phyloP scores from a whole-genome alignment of 2,329 filamentous ascomycete species.

The Monosporascus sp. region DNA sequence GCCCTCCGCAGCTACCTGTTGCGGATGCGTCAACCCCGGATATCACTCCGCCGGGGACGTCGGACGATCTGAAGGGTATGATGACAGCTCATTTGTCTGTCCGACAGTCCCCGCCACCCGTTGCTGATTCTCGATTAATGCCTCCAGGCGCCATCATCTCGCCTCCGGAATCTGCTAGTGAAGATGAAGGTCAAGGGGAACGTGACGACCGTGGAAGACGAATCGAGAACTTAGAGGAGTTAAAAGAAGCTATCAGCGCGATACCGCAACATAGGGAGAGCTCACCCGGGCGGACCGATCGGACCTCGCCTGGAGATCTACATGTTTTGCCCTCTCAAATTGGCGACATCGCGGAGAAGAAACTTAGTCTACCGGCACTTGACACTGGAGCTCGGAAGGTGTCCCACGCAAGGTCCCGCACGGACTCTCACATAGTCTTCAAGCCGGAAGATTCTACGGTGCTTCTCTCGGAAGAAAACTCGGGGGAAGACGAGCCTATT shows the following conservation, averaged over 20 bases:
- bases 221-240: constrained; percentile 55
- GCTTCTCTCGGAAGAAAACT: constrained; percentile 58
- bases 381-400: constrained; percentile 35
- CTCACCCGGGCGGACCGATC: constrained; percentile 44
- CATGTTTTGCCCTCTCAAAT: constrained; percentile 33
- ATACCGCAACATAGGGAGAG: constrained; percentile 63
- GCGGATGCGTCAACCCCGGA: constrained; percentile 30
- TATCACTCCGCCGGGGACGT: constrained; percentile 45
- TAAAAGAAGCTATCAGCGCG: constrained; percentile 77
- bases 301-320: constrained; percentile 30
- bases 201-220: constrained; percentile 38
- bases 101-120: constrained; percentile 77
- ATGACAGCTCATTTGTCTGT: constrained; percentile 49
- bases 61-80: constrained; percentile 45
- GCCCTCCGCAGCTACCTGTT: constrained; percentile 3
- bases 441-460: constrained; percentile 46
- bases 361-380: constrained; percentile 44
- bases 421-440: constrained; percentile 46
- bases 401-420: constrained; percentile 50
- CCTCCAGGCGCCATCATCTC: constrained; percentile 83
- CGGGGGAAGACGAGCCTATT: constrained; percentile 48
- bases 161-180: constrained; percentile 83
- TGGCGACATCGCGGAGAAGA: constrained; percentile 27
- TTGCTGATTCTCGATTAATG: constrained; percentile 67
- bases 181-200: constrained; percentile 64